A percentile compares a stretch with the other conserved stretches of the same genome.
These are phyloP conservation scores for Porphyrellus cyaneotinctus DNA, from an alignment of 768 basidiomycete species.

Conservation along the genomic window DNA sequence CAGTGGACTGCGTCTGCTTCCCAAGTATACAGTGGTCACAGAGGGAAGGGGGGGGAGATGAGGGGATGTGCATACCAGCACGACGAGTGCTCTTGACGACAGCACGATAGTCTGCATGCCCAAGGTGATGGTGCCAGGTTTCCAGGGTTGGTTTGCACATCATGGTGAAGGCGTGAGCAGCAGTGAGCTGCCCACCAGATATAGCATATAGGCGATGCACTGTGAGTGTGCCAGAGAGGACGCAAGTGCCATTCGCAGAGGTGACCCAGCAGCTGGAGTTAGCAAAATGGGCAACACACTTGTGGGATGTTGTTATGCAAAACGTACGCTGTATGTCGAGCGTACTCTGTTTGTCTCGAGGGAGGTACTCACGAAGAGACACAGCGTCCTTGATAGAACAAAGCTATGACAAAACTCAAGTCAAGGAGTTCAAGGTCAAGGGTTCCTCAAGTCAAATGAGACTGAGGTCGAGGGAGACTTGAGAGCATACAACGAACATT, in stretches of 20 bases:
- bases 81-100: too few relatives aligned
- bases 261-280: neutral
- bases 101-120: neutral
- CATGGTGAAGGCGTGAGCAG: neutral
- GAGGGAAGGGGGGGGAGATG: neutral
- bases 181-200: neutral
- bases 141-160: neutral
- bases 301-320: too few relatives aligned
- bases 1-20: neutral
- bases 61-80: neutral
- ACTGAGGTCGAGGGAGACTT: too few relatives aligned
- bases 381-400: too few relatives aligned
- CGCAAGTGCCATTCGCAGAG: neutral
- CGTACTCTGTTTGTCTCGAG: too few relatives aligned
- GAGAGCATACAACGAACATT: too few relatives aligned
- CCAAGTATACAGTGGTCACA: neutral
- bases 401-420: too few relatives aligned
- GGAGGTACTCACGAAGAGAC: too few relatives aligned
- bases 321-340: too few relatives aligned
- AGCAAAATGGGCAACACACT: neutral
- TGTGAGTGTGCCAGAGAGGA: neutral
- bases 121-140: neutral
- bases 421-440: too few relatives aligned
- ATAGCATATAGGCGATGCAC: neutral
- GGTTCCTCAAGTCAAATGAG: too few relatives aligned